A percentile compares a stretch with the other conserved stretches of the same genome.
Conservation (phyloP, 768 basidiomycete species). For the Cubamyces sp. region DNA sequence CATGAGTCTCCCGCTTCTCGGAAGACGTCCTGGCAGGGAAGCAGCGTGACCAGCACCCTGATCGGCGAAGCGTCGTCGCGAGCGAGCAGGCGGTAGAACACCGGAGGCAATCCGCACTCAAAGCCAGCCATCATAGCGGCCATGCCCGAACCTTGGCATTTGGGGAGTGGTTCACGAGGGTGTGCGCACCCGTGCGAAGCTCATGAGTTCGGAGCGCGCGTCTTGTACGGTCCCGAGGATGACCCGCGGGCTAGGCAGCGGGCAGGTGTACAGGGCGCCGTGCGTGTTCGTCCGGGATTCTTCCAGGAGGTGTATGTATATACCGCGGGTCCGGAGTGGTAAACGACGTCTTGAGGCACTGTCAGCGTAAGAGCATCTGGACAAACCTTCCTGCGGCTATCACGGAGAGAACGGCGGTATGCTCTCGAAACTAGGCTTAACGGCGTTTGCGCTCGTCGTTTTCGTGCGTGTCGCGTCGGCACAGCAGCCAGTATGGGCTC, state of each 20-base stretch:
- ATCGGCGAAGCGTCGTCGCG: too few species aligned
- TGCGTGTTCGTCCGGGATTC: not conserved
- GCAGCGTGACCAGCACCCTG: too few species aligned
- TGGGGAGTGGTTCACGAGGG: too few species aligned
- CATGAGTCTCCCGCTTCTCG: not conserved
- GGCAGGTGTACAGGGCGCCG: not conserved
- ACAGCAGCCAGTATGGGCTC: conserved; percentile 26
- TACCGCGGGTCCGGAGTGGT: not conserved
- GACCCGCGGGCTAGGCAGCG: not conserved
- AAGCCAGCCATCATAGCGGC: too few species aligned
- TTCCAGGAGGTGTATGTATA: conserved; percentile 1
- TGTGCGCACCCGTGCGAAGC: too few species aligned
- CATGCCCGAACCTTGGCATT: too few species aligned
- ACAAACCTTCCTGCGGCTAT: not conserved
- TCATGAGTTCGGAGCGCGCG: not conserved
- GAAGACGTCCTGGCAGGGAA: not conserved
- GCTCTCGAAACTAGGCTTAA: conserved; percentile 15
- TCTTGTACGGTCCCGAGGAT: conserved; percentile 1
- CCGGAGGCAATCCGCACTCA: not conserved
- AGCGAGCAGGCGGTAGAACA: not conserved
- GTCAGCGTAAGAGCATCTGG: not conserved
- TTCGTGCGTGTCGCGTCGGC: conserved; percentile 21
- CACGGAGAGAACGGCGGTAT: conserved; percentile 7
- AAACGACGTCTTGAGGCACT: not conserved
- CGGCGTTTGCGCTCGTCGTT: conserved; percentile 16